These are phyloP conservation scores for Gloeopeniophorella convolvens DNA, from an alignment of 768 basidiomycete genomes.

Conservation along the genomic window DNA sequence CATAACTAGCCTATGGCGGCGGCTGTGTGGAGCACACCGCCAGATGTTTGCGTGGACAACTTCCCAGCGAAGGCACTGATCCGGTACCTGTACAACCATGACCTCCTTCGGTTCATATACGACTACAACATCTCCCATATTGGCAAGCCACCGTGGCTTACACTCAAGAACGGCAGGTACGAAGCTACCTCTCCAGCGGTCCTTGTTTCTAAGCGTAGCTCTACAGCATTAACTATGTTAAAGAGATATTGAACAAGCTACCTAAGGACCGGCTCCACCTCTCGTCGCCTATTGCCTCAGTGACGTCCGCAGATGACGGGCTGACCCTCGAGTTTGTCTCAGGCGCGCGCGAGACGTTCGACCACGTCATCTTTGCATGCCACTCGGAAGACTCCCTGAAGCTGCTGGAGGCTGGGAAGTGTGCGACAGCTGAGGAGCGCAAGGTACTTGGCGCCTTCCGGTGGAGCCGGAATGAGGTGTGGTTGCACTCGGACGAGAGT, in stretches of 20 bases:
- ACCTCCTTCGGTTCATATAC: constrained; percentile 66
- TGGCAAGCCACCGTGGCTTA: constrained; percentile 67
- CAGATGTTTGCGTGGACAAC: constrained; percentile 59
- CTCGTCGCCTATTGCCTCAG: constrained; percentile 44
- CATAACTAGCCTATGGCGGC: constrained; percentile 81
- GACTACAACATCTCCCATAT: too few relatives aligned
- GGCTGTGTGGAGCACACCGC: constrained; percentile 74
- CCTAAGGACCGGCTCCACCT: constrained; percentile 50
- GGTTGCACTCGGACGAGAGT: constrained; percentile 56
- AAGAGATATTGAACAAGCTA: constrained; percentile 52
- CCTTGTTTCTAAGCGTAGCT: background rate
- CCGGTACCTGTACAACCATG: constrained; percentile 69
- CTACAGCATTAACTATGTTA: constrained; percentile 56
- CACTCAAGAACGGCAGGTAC: constrained; percentile 66
- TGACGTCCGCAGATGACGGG: constrained; percentile 24
- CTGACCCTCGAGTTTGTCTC: constrained; percentile 42
- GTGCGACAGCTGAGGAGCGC: constrained; percentile 46
- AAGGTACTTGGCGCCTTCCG: constrained; percentile 49
- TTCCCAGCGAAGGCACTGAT: constrained; percentile 68
- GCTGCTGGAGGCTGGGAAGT: constrained; percentile 45
- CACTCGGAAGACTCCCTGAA: constrained; percentile 60
- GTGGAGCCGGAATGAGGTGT: constrained; percentile 63
- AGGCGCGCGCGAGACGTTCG: constrained; percentile 44
- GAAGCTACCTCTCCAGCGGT: constrained; percentile 10
- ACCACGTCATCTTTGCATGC: constrained; percentile 68